Evolutionary conservation across 139 green algal species (phyloP).

Genomic region (Limnomonas spitsbergensis): DNA sequence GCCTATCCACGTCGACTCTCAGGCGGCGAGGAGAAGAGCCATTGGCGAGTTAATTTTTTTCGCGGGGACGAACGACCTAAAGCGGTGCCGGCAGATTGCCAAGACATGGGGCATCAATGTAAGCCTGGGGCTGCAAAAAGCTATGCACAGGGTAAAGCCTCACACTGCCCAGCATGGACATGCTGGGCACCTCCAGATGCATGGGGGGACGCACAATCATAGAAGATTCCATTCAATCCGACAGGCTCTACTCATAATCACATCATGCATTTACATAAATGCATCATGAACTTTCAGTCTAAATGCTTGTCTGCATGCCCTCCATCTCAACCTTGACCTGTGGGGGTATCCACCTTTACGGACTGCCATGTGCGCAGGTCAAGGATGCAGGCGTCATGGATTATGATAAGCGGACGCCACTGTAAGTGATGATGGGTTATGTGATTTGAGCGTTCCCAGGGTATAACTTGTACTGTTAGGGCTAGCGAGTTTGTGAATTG

Average conservation of each 20-base stretch:
- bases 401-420: constrained; percentile 82
- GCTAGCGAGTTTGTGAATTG: too few species aligned
- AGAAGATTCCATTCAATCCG: too few species aligned
- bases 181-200: too few species aligned
- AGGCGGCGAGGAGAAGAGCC: constrained; percentile 37
- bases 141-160: background rate
- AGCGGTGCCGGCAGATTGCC: constrained; percentile 47
- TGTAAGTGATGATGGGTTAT: constrained; percentile 56
- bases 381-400: constrained; percentile 71
- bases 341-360: too few species aligned
- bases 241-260: too few species aligned
- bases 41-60: constrained; percentile 92
- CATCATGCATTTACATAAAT: too few species aligned
- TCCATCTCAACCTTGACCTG: too few species aligned
- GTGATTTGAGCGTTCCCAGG: background rate
- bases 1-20: too few species aligned
- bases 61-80: constrained; percentile 72
- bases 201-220: too few species aligned
- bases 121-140: background rate
- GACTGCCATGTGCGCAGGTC: constrained; percentile 45
- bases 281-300: too few species aligned
- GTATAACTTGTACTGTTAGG: background rate
- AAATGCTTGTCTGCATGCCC: too few species aligned
- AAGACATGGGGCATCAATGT: constrained; percentile 29
- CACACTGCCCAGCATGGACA: background rate